Base-by-base conservation (phyloP, 768 basidiomycete species). In the Chlorophyllum brunneum region DNA sequence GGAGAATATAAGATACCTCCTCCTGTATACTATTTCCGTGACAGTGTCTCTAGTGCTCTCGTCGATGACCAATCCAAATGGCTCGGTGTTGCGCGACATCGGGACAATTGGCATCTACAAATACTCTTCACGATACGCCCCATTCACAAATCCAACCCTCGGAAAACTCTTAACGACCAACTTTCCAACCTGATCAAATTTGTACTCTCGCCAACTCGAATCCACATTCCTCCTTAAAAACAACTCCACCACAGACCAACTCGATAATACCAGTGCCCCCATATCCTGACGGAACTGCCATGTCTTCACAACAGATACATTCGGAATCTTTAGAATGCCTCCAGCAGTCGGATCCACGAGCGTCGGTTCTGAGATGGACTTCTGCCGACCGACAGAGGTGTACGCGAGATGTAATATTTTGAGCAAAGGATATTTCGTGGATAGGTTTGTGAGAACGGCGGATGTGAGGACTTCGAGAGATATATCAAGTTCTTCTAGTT, bases 271-370 rank as follows among this genome's bases (percentile, higher is more conserved):
- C 33, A 52, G 16, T n/a, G n/a, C n/a, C 0, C 41, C 33, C 51
- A 52, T 52, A 52, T 52, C 51, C 26, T 52, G 51, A 10, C 42
- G 41, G 36, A 52, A 52, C 33, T 52, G 51, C 51, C 51, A 45
- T 5, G 18, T 52, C 26, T 38, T 52, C 30, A 52, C 51, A 23
- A 52, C 15, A 5, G 51, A 27, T 13, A 52, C 51, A 34, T 52
- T 52, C 5, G 51, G 42, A 16, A 52, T 52, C 33, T 44, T 52
- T 33, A 52, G 13, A 31, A 52, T 52, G 24, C 51, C 51, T 5
- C 42, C 51, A 0, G 33, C 51, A 2, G 51, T 52, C 9, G 51
- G 51, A 37, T 52, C 51, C 16, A 52, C 51, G n/a, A 52, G 31
- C 10, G 24, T 16, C 13, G 51, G 34, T 8, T 44, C 51, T 10